Conservation (phyloP, 176 grass and related monocot species). For the Triticum aestivum region IWGSC_CS_RefSeq_v2.1 NC_057808.1:514269217-514269716, state of each 20-base stretch:
- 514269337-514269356: slow-evolving; percentile 24
- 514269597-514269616: not conserved
- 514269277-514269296: slow-evolving; percentile 81
- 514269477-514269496: slow-evolving; percentile 81
- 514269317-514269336: slow-evolving; percentile 76
- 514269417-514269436: slow-evolving; percentile 43
- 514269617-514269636: not conserved
- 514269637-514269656: not conserved
- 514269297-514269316: slow-evolving; percentile 69
- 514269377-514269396: not conserved
- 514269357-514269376: too few species aligned
- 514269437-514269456: slow-evolving; percentile 85
- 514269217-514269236: not conserved
- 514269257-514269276: not conserved
- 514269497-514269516: slow-evolving; percentile 93
- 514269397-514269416: not conserved
- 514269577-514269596: not conserved
- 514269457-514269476: slow-evolving; percentile 98
- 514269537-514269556: not conserved
- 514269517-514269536: slow-evolving; percentile 69
- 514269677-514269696: not conserved
- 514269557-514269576: not conserved
- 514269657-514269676: not conserved
- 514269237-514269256: not conserved
- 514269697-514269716: not conserved